A percentile compares a stretch with the other conserved stretches of the same genome.
Conservation (phyloP, 768 basidiomycete species). For the Hygrocybe coccinea region DNA sequence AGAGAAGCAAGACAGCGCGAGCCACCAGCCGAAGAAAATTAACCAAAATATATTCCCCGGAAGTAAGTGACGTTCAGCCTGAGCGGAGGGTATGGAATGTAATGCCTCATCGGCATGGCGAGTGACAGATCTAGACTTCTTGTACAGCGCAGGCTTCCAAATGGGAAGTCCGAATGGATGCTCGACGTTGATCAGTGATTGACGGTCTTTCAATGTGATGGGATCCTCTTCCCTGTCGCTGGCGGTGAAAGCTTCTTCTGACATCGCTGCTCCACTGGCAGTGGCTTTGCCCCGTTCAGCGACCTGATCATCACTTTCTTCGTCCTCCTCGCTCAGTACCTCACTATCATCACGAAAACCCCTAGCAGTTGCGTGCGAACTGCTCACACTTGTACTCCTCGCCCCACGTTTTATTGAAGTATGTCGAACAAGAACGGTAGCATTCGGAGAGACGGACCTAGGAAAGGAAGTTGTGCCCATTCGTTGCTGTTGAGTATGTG, state of each 20-base stretch:
- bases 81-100: conserved; percentile 86
- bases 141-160: conserved; percentile 99
- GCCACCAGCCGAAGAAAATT: conserved; percentile 89
- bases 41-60: conserved; percentile 96
- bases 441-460: no score
- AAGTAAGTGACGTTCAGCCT: conserved; percentile 86
- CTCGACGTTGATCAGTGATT: conserved; percentile 97
- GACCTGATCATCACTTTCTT: conserved; percentile 39
- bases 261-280: conserved; percentile 31
- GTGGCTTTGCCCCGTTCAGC: conserved; percentile 43
- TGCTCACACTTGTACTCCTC: conserved; percentile 62
- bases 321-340: conserved; percentile 51
- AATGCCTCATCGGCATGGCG: conserved; percentile 93
- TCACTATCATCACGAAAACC: conserved; percentile 42
- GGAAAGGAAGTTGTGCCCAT: no score
- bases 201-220: conserved; percentile 89
- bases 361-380: conserved; percentile 47
- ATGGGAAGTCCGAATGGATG: conserved; percentile 99
- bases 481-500: no score
- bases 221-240: conserved; percentile 65
- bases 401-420: conserved; percentile 47
- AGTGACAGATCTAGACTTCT: conserved; percentile 94
- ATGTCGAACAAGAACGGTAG: conserved; percentile 38
- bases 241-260: conserved; percentile 39
- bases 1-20: conserved; percentile 64